phyloP scores from a whole-genome alignment of 108 stramenopile species.

The Skeletonema marinoi region DNA sequence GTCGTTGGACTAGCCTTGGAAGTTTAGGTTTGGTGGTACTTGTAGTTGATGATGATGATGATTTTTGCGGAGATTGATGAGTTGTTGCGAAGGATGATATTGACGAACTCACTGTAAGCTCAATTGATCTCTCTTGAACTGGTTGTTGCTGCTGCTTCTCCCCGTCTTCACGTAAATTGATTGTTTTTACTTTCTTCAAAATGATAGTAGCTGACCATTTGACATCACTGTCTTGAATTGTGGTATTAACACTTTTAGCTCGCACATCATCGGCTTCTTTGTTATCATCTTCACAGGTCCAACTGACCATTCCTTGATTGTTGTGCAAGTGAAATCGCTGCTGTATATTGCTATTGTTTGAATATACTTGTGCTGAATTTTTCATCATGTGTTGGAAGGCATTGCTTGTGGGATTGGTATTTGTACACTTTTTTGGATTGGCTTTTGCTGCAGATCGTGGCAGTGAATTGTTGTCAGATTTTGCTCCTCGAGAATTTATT shows the following conservation, averaged over 20 bases:
- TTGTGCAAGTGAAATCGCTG: slow-evolving; percentile 49
- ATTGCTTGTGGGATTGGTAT: slow-evolving; percentile 7
- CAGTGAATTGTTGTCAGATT: slow-evolving; percentile 12
- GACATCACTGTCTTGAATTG: not conserved
- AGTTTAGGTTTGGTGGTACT: not conserved
- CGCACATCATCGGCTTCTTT: slow-evolving; percentile 16
- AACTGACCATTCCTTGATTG: slow-evolving; percentile 28
- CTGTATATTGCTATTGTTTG: slow-evolving; percentile 10
- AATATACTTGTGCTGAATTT: slow-evolving; percentile 53
- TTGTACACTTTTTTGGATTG: not conserved
- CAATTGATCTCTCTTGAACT: slow-evolving; percentile 6
- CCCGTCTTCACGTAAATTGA: not conserved
- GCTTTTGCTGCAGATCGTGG: not conserved
- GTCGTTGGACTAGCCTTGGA: slow-evolving; percentile 52
- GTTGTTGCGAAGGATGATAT: not conserved
- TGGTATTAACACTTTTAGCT: not conserved
- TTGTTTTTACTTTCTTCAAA: slow-evolving; percentile 31
- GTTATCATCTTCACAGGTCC: slow-evolving; percentile 27
- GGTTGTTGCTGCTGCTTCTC: not conserved
- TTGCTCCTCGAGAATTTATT: not conserved
- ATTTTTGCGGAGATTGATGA: not conserved
- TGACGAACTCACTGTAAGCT: slow-evolving; percentile 36
- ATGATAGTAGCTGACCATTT: slow-evolving; percentile 46
- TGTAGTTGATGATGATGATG: not conserved
- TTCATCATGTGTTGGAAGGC: slow-evolving; percentile 66